A percentile compares a stretch with the other conserved stretches of the same genome.
phyloP scores from a whole-genome alignment of 2,329 filamentous ascomycete genomes.

The Claviceps africana region DNA sequence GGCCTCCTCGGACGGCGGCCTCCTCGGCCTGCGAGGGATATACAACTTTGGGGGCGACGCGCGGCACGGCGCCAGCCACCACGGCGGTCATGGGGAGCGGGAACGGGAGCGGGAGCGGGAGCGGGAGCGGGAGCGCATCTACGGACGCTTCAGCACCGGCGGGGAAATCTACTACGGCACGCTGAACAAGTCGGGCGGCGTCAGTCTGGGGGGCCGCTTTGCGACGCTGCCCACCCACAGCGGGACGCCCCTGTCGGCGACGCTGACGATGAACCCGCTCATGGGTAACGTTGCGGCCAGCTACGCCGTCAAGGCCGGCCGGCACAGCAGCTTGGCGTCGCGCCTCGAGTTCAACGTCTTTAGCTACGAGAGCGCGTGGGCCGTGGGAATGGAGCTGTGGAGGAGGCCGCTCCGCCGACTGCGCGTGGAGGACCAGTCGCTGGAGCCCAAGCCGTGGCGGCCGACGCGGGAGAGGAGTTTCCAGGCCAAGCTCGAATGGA shows the following conservation, averaged over 20 bases:
- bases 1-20: slow-evolving; percentile 79
- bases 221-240: slow-evolving; percentile 68
- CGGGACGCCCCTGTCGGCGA: slow-evolving; percentile 86
- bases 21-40: slow-evolving; percentile 74
- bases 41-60: slow-evolving; percentile 82
- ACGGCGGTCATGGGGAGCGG: too few relatives aligned
- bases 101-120: too few relatives aligned
- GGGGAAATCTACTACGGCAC: slow-evolving; percentile 93
- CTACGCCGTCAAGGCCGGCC: slow-evolving; percentile 80
- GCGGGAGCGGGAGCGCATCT: too few relatives aligned
- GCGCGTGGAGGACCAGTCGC: slow-evolving; percentile 21
- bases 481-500: slow-evolving; percentile 39
- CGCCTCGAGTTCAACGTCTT: slow-evolving; percentile 96
- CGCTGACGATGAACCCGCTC: slow-evolving; percentile 80
- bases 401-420: slow-evolving; percentile 39
- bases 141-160: slow-evolving; percentile 77
- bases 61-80: slow-evolving; percentile 22
- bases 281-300: slow-evolving; percentile 88
- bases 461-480: slow-evolving; percentile 25
- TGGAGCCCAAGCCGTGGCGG: neutral
- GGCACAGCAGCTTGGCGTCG: slow-evolving; percentile 71
- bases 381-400: slow-evolving; percentile 88
- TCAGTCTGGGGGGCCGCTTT: slow-evolving; percentile 80
- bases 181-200: slow-evolving; percentile 82
- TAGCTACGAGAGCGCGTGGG: slow-evolving; percentile 91